Evolutionary conservation across 257 asterid genomes (phyloP), one percentile per base, ranked within the genome.

Genomic region (Phtheirospermum japonicum): DNA sequence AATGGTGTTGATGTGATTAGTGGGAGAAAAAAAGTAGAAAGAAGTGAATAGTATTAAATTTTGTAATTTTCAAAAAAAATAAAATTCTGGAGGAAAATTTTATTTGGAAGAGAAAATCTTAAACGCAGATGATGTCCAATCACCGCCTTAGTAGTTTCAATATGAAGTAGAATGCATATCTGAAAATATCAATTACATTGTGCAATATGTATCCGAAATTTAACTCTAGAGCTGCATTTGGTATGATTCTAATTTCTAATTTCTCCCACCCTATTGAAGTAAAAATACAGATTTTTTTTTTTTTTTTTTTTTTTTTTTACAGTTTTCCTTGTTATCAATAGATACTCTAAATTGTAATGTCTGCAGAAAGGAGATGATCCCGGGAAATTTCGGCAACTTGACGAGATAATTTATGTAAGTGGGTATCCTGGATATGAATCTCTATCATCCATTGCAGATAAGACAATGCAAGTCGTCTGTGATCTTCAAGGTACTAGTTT

Each of bases 331-430:
- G 12, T 55, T 66, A 68, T 68, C 60, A 54, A 36, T 54, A 55
- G 59, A 63, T 56, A 60, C 52, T 40, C 18, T 42, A 37, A 2
- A 20, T 51, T 53, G 46, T 63, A 65, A 45, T 64, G 34, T 20
- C 17, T 81, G 87, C 84, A 89, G 99, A 89, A 85, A 78, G 85
- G 82, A 31, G 71, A 79, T 56, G 96, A 89, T 72, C 82, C 78
- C 18, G 99, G 99, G 72, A 93, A 77, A 81, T 93, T 93, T 75
- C 84, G 97, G 88, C 96, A 87, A 73, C 80, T 82, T 64, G 96
- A 89, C 71, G 99, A 93, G 76, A 93, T 93, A 57, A 71, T 79
- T 7, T 87, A 85, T 63, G 49, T 89, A 70, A 76, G 75, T 19
- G 96, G 79, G 31, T 87, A 69, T 76, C 95, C 91, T 50, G 99